A percentile compares a stretch with the other conserved stretches of the same genome.
Conservation (phyloP, 306 rosid species). For the Urtica urens region DNA sequence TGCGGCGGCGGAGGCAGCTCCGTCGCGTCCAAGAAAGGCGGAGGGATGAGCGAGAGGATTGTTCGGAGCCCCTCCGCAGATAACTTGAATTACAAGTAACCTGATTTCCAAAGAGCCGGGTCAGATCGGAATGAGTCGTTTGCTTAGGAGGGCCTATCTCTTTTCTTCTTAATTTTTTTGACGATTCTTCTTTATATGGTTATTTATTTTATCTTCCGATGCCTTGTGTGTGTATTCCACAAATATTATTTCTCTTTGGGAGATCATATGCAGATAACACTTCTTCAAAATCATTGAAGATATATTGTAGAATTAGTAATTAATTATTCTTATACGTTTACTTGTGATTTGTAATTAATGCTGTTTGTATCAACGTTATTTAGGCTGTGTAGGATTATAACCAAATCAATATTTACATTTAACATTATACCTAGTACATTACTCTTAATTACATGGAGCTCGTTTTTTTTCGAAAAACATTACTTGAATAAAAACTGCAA, state of each 20-base stretch:
- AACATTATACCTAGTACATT: no score
- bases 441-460: no score
- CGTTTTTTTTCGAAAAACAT: no score
- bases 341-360: no score
- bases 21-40: constrained; percentile 15
- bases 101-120: not conserved
- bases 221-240: not conserved
- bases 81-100: constrained; percentile 25
- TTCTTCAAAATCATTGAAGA: not conserved
- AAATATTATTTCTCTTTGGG: not conserved
- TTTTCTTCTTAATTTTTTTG: no score
- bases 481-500: no score
- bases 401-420: no score
- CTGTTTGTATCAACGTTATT: no score
- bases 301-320: not conserved
- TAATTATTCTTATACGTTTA: no score
- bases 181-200: no score
- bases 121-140: not conserved
- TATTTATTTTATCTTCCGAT: not conserved
- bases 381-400: no score
- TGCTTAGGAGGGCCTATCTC: constrained; percentile 4
- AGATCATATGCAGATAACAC: not conserved
- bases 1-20: constrained; percentile 58
- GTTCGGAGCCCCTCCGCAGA: constrained; percentile 30
- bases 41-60: constrained; percentile 17